Evolutionary conservation across 192 early-diverging fungal species (phyloP).

Genomic region (Coemansia sp.): DNA sequence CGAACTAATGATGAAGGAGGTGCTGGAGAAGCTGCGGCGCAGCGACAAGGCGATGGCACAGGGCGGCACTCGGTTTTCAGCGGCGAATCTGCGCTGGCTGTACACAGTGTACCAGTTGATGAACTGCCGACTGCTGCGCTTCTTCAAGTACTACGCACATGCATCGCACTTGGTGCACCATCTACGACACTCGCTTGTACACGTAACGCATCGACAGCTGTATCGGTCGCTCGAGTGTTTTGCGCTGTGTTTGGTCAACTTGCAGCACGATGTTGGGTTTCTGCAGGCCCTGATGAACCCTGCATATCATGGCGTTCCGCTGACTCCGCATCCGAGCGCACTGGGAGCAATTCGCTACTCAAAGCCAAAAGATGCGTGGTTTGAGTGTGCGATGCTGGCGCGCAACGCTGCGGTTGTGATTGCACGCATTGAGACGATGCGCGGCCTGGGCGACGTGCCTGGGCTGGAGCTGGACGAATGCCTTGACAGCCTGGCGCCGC

Average conservation of each 20-base stretch:
- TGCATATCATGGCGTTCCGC: constrained; percentile 46
- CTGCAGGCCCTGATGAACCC: constrained; percentile 51
- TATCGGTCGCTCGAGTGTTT: constrained; percentile 69
- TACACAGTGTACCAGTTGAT: constrained; percentile 72
- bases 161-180: constrained; percentile 65
- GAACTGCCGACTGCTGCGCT: constrained; percentile 69
- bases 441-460: constrained; percentile 44
- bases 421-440: constrained; percentile 44
- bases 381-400: constrained; percentile 51
- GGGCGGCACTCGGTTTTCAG: constrained; percentile 45
- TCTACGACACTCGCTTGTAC: constrained; percentile 65
- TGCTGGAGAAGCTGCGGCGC: constrained; percentile 67
- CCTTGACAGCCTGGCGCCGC: constrained; percentile 39
- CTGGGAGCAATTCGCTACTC: constrained; percentile 22
- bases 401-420: constrained; percentile 53
- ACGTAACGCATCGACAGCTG: constrained; percentile 62
- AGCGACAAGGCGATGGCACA: constrained; percentile 63
- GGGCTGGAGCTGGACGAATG: constrained; percentile 41
- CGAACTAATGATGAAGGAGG: constrained; percentile 67
- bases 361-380: constrained; percentile 49
- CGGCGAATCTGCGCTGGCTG: constrained; percentile 60
- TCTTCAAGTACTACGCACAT: constrained; percentile 68
- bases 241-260: constrained; percentile 59
- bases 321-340: constrained; percentile 43
- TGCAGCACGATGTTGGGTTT: constrained; percentile 52